Evolutionary conservation across 140 eudicot genomes (phyloP).

Genomic region (Stevia rebaudiana): DNA sequence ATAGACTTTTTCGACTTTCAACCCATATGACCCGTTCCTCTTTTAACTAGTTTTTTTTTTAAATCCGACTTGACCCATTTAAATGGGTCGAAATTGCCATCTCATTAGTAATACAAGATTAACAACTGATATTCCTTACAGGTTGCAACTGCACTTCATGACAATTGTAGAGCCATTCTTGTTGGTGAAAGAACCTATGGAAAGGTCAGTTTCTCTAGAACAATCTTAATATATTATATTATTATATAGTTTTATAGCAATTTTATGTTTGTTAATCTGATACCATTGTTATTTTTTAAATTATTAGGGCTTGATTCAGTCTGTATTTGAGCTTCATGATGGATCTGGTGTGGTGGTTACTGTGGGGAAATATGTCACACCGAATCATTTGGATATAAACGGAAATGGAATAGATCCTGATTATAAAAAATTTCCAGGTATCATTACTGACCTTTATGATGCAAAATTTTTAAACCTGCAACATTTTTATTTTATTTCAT

Average conservation of each 20-base stretch:
- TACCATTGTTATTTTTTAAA: neutral
- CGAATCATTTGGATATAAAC: slow-evolving; percentile 81
- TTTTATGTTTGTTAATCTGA: slow-evolving; percentile 6
- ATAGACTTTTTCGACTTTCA: neutral
- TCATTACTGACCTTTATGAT: neutral
- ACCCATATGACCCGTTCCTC: neutral
- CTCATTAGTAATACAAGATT: slow-evolving; percentile 7
- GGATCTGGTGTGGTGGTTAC: slow-evolving; percentile 97
- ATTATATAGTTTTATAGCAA: neutral
- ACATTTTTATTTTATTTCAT: neutral
- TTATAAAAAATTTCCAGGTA: slow-evolving; percentile 56
- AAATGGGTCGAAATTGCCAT: neutral
- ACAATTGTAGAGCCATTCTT: slow-evolving; percentile 90
- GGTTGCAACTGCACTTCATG: slow-evolving; percentile 98
- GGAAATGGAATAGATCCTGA: slow-evolving; percentile 94
- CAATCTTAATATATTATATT: neutral
- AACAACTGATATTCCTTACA: slow-evolving; percentile 30
- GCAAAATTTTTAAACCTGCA: neutral
- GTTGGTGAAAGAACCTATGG: slow-evolving; percentile 93
- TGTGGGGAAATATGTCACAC: slow-evolving; percentile 89
- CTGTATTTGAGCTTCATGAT: slow-evolving; percentile 90
- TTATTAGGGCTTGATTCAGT: slow-evolving; percentile 78
- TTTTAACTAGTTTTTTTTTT: neutral
- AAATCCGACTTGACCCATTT: neutral
- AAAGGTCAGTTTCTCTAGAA: slow-evolving; percentile 44